Percentiles rank a stretch among this genome's conserved stretches.
Conservation (phyloP, 768 basidiomycete species). For the Tricholoma flavovirens region DNA sequence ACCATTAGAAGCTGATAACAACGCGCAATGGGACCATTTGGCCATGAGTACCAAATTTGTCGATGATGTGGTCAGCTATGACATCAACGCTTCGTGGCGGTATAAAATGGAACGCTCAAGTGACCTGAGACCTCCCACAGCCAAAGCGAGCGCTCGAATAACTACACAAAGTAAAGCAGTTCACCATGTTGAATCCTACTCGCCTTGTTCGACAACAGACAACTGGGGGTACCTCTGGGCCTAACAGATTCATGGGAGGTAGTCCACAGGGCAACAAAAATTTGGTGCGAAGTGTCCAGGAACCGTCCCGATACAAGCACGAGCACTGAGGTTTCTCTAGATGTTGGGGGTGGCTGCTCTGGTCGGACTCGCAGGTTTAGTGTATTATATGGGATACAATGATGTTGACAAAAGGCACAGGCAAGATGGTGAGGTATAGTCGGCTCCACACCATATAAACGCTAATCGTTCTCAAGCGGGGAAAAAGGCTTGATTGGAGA, state of each 20-base stretch:
- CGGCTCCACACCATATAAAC: neutral
- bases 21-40: neutral
- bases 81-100: slow-evolving; percentile 7
- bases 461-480: slow-evolving; percentile 8
- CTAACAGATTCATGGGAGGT: slow-evolving; percentile 15
- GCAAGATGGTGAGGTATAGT: slow-evolving; percentile 15
- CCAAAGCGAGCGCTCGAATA: neutral
- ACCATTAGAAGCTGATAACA: neutral
- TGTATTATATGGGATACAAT: slow-evolving; percentile 17
- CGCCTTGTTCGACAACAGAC: slow-evolving; percentile 9
- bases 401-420: slow-evolving; percentile 20
- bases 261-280: slow-evolving; percentile 17
- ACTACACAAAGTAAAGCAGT: neutral
- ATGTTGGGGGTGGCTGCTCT: slow-evolving; percentile 13
- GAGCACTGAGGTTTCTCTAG: slow-evolving; percentile 1
- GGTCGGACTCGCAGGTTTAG: slow-evolving; percentile 13
- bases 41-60: neutral
- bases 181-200: slow-evolving; percentile 11
- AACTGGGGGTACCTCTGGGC: slow-evolving; percentile 4
- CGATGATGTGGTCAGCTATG: slow-evolving; percentile 7
- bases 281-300: slow-evolving; percentile 5
- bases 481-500: slow-evolving; percentile 13
- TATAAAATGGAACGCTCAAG: slow-evolving; percentile 9
- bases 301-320: neutral
- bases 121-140: slow-evolving; percentile 6